phyloP scores from a whole-genome alignment of 1,284 basidiomycete species.

The Wolfiporia cocos region DNA sequence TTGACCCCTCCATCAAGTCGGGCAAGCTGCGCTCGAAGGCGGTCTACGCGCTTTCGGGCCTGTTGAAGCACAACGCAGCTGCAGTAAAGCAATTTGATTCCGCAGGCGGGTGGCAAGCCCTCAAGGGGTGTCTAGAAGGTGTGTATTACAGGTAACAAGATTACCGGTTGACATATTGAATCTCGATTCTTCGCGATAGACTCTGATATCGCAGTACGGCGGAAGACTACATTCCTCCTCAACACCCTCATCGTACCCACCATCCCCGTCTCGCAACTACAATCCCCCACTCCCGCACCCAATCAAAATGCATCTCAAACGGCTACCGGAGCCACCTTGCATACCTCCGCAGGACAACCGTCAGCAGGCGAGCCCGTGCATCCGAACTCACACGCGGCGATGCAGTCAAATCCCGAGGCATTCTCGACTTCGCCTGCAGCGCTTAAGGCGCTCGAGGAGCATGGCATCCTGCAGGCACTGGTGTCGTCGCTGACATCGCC shows the following conservation, averaged over 20 bases:
- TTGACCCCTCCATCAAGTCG: conserved; percentile 46
- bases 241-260: conserved; percentile 70
- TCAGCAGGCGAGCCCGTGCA: conserved; percentile 35
- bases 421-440: conserved; percentile 43
- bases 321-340: conserved; percentile 9
- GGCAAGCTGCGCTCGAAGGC: conserved; percentile 71
- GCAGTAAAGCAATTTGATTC: conserved; percentile 59
- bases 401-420: conserved; percentile 44
- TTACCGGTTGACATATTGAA: too few relatives aligned
- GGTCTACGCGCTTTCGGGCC: conserved; percentile 81
- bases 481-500: conserved; percentile 42
- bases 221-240: conserved; percentile 85
- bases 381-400: conserved; percentile 62
- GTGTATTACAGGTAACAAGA: too few relatives aligned
- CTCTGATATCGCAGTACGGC: conserved; percentile 70
- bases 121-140: conserved; percentile 63
- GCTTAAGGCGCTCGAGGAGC: conserved; percentile 40
- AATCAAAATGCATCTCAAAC: not conserved
- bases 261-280: conserved; percentile 13
- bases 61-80: conserved; percentile 77
- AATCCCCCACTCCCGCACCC: conserved; percentile 13
- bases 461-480: conserved; percentile 37
- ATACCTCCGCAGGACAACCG: conserved; percentile 30
- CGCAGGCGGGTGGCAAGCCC: conserved; percentile 64
- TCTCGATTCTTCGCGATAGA: too few relatives aligned